phyloP scores from a whole-genome alignment of 768 basidiomycete species.

The Tylopilus rubrobrunneus region DNA sequence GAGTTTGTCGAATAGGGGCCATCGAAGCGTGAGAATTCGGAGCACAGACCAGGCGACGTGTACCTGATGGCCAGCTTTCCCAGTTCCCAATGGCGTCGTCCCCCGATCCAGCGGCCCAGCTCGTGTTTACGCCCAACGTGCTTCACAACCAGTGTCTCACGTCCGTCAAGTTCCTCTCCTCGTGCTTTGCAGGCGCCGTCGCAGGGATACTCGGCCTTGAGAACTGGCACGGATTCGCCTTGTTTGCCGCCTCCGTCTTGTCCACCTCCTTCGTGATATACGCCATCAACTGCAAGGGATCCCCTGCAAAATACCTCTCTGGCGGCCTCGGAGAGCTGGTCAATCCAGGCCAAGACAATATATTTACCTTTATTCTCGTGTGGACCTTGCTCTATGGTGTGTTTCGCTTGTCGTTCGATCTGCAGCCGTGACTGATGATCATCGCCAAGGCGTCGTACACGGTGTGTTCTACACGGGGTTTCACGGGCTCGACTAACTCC shows the following conservation, averaged over 20 bases:
- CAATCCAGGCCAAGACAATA: constrained; percentile 86
- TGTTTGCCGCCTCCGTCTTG: constrained; percentile 68
- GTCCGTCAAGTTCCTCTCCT: constrained; percentile 74
- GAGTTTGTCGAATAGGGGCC: neutral
- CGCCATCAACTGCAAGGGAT: constrained; percentile 66
- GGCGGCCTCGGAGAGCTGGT: constrained; percentile 65
- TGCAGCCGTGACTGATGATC: constrained; percentile 1
- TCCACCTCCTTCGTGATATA: constrained; percentile 64
- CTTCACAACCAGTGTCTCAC: constrained; percentile 56
- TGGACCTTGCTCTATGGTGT: constrained; percentile 94
- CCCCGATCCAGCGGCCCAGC: constrained; percentile 50
- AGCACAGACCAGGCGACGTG: too few species aligned
- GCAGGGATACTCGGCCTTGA: constrained; percentile 88
- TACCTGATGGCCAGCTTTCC: neutral
- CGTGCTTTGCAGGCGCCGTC: constrained; percentile 82
- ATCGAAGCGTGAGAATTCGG: constrained; percentile 14
- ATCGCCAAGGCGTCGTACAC: constrained; percentile 42
- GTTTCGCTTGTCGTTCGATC: constrained; percentile 24
- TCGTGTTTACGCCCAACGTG: constrained; percentile 65
- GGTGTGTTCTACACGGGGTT: constrained; percentile 29
- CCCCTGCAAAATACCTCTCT: constrained; percentile 57
- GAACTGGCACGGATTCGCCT: constrained; percentile 76
- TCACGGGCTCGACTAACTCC: constrained; percentile 10
- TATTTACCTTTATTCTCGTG: constrained; percentile 85
- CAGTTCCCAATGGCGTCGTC: constrained; percentile 41